These are phyloP conservation scores for Teunomyces atbi DNA, from an alignment of 805 yeast genomes.

Conservation along the genomic window DNA sequence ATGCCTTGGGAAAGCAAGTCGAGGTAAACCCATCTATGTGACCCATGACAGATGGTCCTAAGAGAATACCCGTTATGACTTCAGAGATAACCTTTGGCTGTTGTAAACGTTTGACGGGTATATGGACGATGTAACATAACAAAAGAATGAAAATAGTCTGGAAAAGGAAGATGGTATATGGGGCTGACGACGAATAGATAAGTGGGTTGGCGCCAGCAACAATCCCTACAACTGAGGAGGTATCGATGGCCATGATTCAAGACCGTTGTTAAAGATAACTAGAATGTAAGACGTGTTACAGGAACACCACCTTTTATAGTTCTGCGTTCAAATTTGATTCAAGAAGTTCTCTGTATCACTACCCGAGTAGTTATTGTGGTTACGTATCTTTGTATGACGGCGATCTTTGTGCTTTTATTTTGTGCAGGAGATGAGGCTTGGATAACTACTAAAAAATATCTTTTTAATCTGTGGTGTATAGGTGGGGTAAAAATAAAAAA, in stretches of 20 bases:
- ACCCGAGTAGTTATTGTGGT: background rate
- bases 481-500: background rate
- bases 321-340: too few species aligned
- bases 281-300: too few species aligned
- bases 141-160: conserved; percentile 63
- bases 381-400: background rate
- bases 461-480: background rate
- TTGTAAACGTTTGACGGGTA: conserved; percentile 57
- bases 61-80: conserved; percentile 69
- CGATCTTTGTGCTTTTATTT: background rate
- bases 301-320: too few species aligned
- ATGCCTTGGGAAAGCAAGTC: conserved; percentile 61
- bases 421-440: background rate
- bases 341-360: background rate
- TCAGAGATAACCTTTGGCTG: conserved; percentile 85
- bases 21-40: conserved; percentile 64
- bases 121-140: conserved; percentile 58
- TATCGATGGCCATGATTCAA: background rate
- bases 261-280: too few species aligned
- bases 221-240: conserved; percentile 55
- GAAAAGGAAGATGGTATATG: conserved; percentile 67
- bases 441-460: background rate
- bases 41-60: conserved; percentile 78
- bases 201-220: conserved; percentile 73
- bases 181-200: conserved; percentile 53